phyloP scores from a whole-genome alignment of 2,329 filamentous ascomycete species.

The Aspergillus sp. region DNA sequence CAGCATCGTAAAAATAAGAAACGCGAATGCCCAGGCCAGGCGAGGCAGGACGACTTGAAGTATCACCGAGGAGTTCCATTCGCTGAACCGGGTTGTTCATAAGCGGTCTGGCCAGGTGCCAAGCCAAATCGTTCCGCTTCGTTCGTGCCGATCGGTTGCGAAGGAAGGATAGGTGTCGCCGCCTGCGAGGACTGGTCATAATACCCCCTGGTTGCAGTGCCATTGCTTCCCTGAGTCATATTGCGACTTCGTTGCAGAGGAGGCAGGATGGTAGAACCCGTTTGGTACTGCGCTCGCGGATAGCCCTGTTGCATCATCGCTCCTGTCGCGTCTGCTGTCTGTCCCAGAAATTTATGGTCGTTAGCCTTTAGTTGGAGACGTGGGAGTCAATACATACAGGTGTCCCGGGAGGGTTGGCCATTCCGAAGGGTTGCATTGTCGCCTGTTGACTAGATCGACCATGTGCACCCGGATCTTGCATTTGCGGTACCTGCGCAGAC shows the following conservation, averaged over 20 bases:
- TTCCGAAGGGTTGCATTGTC: slow-evolving; percentile 34
- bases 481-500: slow-evolving; percentile 32
- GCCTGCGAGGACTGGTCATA: slow-evolving; percentile 32
- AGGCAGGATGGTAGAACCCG: slow-evolving; percentile 33
- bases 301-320: slow-evolving; percentile 37
- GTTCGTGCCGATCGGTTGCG: slow-evolving; percentile 28
- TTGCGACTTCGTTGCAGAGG: slow-evolving; percentile 33
- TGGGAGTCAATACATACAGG: slow-evolving; percentile 33
- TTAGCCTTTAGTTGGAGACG: slow-evolving; percentile 24
- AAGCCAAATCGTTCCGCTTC: slow-evolving; percentile 33
- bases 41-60: not conserved
- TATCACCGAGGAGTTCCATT: slow-evolving; percentile 32
- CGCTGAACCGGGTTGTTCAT: slow-evolving; percentile 29
- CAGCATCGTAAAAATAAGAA: slow-evolving; percentile 9
- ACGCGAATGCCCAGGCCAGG: slow-evolving; percentile 4
- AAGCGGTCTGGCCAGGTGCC: slow-evolving; percentile 23
- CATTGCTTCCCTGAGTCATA: slow-evolving; percentile 28
- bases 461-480: slow-evolving; percentile 33
- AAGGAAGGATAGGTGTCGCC: slow-evolving; percentile 34
- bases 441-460: slow-evolving; percentile 34
- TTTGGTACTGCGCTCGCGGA: slow-evolving; percentile 31
- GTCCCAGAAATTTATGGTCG: slow-evolving; percentile 23
- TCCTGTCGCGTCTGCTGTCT: slow-evolving; percentile 36
- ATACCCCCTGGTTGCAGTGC: slow-evolving; percentile 26
- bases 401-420: slow-evolving; percentile 37